A percentile compares a stretch with the other conserved stretches of the same genome.
phyloP scores from a whole-genome alignment of 2,329 filamentous ascomycete genomes.

The Monosporascus sp. region DNA sequence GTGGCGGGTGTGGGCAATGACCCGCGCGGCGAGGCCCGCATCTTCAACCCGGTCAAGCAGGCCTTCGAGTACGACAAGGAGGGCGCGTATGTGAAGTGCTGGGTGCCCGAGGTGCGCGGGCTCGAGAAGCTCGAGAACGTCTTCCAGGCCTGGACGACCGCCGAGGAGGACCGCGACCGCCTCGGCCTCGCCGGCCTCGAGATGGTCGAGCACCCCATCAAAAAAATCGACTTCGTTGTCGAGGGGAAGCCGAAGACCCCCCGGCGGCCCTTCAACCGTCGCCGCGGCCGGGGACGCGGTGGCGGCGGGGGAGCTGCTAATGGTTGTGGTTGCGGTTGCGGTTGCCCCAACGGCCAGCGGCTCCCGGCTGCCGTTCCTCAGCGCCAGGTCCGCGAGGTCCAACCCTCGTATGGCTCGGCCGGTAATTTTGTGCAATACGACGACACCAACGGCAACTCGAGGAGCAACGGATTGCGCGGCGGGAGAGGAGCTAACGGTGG shows the following conservation, averaged over 20 bases:
- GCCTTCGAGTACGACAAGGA: slow-evolving; percentile 69
- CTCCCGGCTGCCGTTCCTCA: not conserved
- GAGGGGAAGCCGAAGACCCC: slow-evolving; percentile 41
- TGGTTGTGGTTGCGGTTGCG: not conserved
- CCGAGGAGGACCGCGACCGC: slow-evolving; percentile 50
- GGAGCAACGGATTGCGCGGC: not conserved
- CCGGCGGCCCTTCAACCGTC: slow-evolving; percentile 28
- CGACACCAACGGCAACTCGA: not conserved
- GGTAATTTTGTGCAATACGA: not conserved
- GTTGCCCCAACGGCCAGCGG: not conserved
- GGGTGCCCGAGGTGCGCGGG: slow-evolving; percentile 62
- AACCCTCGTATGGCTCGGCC: not conserved
- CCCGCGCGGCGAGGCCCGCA: slow-evolving; percentile 62
- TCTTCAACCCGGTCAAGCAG: slow-evolving; percentile 80
- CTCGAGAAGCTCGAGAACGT: slow-evolving; percentile 52
- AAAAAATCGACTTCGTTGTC: slow-evolving; percentile 59
- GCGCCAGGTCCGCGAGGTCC: no score
- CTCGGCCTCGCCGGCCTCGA: slow-evolving; percentile 52
- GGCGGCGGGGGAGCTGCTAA: slow-evolving; percentile 2
- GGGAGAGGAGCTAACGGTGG: not conserved
- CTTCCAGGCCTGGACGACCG: slow-evolving; percentile 67
- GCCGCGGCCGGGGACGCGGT: slow-evolving; percentile 22
- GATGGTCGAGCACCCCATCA: slow-evolving; percentile 64
- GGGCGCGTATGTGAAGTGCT: slow-evolving; percentile 65
- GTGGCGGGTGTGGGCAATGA: slow-evolving; percentile 76